Conservation (phyloP, 805 yeast species). For the Nakazawaea peltata region DNA sequence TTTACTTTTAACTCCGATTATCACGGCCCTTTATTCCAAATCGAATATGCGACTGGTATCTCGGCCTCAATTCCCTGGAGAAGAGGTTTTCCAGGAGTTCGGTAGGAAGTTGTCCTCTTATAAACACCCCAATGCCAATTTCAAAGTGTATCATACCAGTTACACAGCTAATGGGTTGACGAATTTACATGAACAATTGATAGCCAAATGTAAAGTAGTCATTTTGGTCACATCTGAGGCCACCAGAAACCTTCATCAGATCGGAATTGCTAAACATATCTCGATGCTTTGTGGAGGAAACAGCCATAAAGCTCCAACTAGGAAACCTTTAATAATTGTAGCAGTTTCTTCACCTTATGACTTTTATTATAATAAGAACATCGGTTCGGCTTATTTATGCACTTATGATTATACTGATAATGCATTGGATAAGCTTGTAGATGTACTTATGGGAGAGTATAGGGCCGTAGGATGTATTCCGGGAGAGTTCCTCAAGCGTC, state of each 20-base stretch:
- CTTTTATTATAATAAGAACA: conserved; percentile 43
- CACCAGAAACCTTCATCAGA: conserved; percentile 50
- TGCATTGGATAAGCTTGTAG: conserved; percentile 40
- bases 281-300: conserved; percentile 43
- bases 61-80: conserved; percentile 25
- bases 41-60: too few species aligned
- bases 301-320: conserved; percentile 20
- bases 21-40: conserved; percentile 22
- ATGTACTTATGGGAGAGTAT: conserved; percentile 46
- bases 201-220: conserved; percentile 43
- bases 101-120: conserved; percentile 37
- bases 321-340: conserved; percentile 47
- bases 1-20: conserved; percentile 25
- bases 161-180: conserved; percentile 52
- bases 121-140: conserved; percentile 18
- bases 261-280: conserved; percentile 51
- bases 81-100: conserved; percentile 44
- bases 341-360: conserved; percentile 61
- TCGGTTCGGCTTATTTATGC: conserved; percentile 51
- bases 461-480: conserved; percentile 48
- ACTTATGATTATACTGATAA: conserved; percentile 52
- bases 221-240: conserved; percentile 51
- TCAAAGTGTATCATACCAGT: conserved; percentile 47
- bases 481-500: conserved; percentile 28
- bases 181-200: conserved; percentile 44